Conservation (phyloP, 352 stramenopile species). For the Blastocystis sp. region DNA sequence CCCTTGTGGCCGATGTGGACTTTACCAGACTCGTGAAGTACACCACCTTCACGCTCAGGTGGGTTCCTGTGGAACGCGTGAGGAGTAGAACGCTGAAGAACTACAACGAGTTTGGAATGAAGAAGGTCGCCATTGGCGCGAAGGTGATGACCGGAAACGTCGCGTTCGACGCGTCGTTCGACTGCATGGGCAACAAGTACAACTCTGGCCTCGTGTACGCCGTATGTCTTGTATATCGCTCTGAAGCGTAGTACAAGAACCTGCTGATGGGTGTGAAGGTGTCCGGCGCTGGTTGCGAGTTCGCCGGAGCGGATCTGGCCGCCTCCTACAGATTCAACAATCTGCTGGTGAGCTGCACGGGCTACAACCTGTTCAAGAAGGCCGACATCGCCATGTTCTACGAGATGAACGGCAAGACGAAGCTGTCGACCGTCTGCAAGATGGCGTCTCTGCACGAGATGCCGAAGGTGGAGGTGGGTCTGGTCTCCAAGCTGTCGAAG, state of each 20-base stretch:
- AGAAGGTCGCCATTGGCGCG: slow-evolving; percentile 1
- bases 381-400: background rate
- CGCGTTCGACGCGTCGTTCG: background rate
- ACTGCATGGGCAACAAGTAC: background rate
- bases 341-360: background rate
- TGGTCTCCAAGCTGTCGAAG: background rate
- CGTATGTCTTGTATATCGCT: background rate
- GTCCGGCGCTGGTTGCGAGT: background rate
- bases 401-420: background rate
- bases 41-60: slow-evolving; percentile 33
- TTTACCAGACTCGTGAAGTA: background rate
- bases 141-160: background rate
- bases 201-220: background rate
- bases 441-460: background rate
- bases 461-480: background rate
- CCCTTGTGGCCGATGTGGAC: slow-evolving; percentile 18
- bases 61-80: background rate
- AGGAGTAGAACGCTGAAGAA: slow-evolving; percentile 8
- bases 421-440: background rate
- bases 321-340: background rate
- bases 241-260: background rate
- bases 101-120: background rate
- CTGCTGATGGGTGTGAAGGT: slow-evolving; percentile 3
- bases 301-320: background rate
- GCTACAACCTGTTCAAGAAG: background rate